Percentiles rank a stretch among this genome's conserved stretches.
Conservation (phyloP, 2,329 filamentous ascomycete species). For the Ophioceras dolichostomum region DNA sequence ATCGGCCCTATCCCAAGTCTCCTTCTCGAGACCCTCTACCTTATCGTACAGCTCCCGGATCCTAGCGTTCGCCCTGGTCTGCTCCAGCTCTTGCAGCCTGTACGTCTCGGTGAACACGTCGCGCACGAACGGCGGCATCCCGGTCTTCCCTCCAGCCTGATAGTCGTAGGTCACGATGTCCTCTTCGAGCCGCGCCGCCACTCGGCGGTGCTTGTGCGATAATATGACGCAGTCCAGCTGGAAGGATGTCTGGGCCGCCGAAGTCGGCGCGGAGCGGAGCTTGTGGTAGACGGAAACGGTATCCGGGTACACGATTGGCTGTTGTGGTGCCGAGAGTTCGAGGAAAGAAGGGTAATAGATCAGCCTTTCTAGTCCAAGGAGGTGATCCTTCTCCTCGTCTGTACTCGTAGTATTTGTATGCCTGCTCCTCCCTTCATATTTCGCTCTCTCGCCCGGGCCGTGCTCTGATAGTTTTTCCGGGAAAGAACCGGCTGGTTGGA, state of each 20-base stretch:
- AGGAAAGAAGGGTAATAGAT: no score
- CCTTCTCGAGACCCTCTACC: constrained; percentile 52
- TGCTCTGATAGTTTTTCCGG: no score
- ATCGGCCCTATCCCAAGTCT: constrained; percentile 60
- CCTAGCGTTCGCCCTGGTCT: constrained; percentile 33
- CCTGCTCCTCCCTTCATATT: no score
- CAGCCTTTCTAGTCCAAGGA: no score
- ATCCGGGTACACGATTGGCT: constrained; percentile 80
- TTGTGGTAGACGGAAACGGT: constrained; percentile 75
- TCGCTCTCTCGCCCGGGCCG: no score
- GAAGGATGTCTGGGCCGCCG: constrained; percentile 37
- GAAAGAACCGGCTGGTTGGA: no score
- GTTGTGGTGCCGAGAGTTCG: constrained; percentile 1
- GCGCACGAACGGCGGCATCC: constrained; percentile 27
- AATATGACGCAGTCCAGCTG: constrained; percentile 52
- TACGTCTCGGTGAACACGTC: constrained; percentile 22
- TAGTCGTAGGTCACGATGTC: constrained; percentile 70
- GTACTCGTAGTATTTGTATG: no score
- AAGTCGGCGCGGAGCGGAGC: constrained; percentile 40
- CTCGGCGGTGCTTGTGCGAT: constrained; percentile 61
- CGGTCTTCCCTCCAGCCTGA: constrained; percentile 19
- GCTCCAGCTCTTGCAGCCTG: constrained; percentile 41
- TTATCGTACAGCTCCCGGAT: constrained; percentile 43
- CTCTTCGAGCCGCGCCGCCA: constrained; percentile 64
- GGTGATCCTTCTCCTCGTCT: no score